These are phyloP conservation scores for Aspergillus thermomutatus DNA, from an alignment of 2,329 filamentous ascomycete genomes.

Conservation along the genomic window DNA sequence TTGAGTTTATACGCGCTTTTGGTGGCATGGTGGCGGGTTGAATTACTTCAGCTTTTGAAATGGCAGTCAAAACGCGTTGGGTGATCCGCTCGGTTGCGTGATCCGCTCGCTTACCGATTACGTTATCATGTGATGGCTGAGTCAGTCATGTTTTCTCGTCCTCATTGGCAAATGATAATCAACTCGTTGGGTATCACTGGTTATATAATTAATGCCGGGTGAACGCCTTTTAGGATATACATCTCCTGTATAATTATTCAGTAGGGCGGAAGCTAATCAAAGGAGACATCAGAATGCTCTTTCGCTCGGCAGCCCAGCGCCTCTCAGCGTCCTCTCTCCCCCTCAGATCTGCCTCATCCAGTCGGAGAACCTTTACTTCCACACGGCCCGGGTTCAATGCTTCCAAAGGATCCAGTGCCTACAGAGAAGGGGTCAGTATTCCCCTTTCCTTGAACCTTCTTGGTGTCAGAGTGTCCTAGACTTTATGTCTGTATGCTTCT, in stretches of 20 bases:
- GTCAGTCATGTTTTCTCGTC: slow-evolving; percentile 8
- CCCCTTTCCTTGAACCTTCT: not conserved
- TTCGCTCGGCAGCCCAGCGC: not conserved
- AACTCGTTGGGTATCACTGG: no score
- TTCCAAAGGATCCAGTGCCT: slow-evolving; percentile 10
- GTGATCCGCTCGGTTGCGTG: no score
- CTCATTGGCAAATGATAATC: not conserved
- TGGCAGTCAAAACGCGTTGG: no score
- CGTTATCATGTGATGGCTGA: slow-evolving; percentile 24
- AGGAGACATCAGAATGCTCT: slow-evolving; percentile 3
- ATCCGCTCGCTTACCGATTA: no score
- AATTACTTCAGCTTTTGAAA: no score
- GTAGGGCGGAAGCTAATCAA: not conserved
- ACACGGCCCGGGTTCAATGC: slow-evolving; percentile 4
- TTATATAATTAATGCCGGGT: no score
- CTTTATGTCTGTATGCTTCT: not conserved
- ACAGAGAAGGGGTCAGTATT: slow-evolving; percentile 29
- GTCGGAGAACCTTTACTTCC: slow-evolving; percentile 13
- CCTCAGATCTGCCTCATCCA: not conserved
- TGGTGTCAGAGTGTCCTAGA: not conserved
- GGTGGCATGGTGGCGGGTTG: no score
- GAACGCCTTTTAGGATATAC: not conserved
- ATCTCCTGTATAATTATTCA: not conserved
- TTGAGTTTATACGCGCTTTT: no score
- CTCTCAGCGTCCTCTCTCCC: not conserved